These are phyloP conservation scores for Wickerhamomyces alni DNA, from an alignment of 805 yeast species.

Conservation along the genomic window DNA sequence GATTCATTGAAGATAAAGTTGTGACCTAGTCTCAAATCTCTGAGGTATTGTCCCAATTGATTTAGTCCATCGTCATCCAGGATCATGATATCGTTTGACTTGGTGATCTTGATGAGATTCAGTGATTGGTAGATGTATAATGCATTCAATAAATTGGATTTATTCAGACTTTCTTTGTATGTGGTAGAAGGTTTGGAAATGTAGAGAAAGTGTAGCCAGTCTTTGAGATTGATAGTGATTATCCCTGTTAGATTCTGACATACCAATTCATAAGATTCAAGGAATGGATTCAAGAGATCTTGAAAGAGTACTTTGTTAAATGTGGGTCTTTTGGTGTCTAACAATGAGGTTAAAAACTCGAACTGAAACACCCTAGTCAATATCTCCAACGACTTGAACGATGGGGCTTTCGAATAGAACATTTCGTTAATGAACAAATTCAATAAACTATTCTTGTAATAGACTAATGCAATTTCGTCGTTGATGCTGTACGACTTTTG, in stretches of 20 bases:
- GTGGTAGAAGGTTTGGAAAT: slow-evolving; percentile 5
- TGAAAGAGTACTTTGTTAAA: slow-evolving; percentile 8
- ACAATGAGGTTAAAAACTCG: slow-evolving; percentile 14
- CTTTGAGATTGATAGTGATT: slow-evolving; percentile 10
- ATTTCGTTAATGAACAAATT: slow-evolving; percentile 17
- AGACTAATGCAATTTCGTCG: slow-evolving; percentile 16
- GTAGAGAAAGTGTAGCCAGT: slow-evolving; percentile 19
- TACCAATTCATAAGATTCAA: slow-evolving; percentile 19
- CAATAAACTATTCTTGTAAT: slow-evolving; percentile 17
- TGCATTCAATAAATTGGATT: slow-evolving; percentile 18
- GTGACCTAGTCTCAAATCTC: background rate
- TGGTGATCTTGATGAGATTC: slow-evolving; percentile 9
- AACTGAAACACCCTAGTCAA: slow-evolving; percentile 12
- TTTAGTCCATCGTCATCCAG: slow-evolving; percentile 9
- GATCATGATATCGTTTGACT: slow-evolving; percentile 9
- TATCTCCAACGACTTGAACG: slow-evolving; percentile 5
- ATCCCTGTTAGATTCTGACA: slow-evolving; percentile 12
- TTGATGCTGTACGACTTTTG: slow-evolving; percentile 5
- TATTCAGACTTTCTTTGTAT: slow-evolving; percentile 18
- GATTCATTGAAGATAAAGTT: too few relatives aligned
- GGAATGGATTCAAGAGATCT: slow-evolving; percentile 15
- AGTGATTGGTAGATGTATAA: slow-evolving; percentile 16
- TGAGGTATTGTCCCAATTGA: slow-evolving; percentile 6
- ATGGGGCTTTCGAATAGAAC: slow-evolving; percentile 7
- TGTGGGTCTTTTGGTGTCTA: background rate